Evolutionary conservation across 768 basidiomycete species (phyloP), one percentile per base, ranked within the genome.

Genomic region (Boletus edulis): DNA sequence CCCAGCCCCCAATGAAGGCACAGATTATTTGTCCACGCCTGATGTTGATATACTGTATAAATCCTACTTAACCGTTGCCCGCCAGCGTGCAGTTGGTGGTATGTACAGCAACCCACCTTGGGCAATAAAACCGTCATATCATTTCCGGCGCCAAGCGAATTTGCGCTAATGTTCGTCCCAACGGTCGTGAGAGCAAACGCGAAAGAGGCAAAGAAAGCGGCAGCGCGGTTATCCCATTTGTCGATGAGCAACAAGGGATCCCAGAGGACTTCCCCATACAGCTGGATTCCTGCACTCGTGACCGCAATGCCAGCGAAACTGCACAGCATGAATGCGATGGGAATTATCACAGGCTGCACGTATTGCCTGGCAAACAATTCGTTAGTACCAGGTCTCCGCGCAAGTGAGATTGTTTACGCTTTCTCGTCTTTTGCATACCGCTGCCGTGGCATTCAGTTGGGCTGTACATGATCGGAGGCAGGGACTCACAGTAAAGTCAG

Each of bases 291-390:
- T 0, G 90, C 87, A 11, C 83, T 84, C 1, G 93, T 91, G 18
- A 91, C 87, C 6, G 87, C 85, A 56, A 94, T 85, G 20, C 92
- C 92, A 47, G 85, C 75, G 68, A 93, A 93, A 27, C 86, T 86
- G 51, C 82, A 81, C 32, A 91, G 72, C 3, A 88, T 89, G 68
- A 94, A 93, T 15, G 82, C 80, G 20, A 84, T 66, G 3, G 91
- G 91, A 54, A 94, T 91, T 60, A 92, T 82, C 51, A 85, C 57
- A 22, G 89, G 66, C 62, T 93, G 91, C 43, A 89, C 74, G 59
- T 82, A 87, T 80, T 90, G 87, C 2, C 86, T 87, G 57, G 29
- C 42, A 52, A 27, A 44, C 13, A 5, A 27, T 31, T 20, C 17
- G 27, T 66, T 2, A 66, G 59, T 12, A 20, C n/a, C 37, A 40